Percentiles rank a stretch among this genome's conserved stretches.
These are phyloP conservation scores for Diaporthe eres DNA, from an alignment of 2,329 filamentous ascomycete species.

Conservation along the genomic window DNA sequence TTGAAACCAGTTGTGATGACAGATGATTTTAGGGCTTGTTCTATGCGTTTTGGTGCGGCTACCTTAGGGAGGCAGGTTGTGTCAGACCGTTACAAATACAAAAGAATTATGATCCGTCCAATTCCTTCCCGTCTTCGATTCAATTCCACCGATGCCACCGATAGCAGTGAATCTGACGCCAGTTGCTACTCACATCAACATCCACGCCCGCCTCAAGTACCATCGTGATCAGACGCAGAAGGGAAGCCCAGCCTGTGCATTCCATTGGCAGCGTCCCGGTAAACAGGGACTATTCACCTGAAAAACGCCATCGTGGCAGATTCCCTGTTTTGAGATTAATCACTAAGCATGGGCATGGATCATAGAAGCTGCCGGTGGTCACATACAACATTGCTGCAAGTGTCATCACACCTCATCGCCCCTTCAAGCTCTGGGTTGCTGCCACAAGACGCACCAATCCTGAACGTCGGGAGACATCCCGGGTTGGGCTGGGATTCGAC, in stretches of 20 bases:
- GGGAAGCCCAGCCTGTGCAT: neutral
- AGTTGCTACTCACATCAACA: too few relatives aligned
- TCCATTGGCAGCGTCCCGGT: conserved; percentile 13
- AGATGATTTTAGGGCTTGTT: neutral
- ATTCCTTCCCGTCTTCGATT: neutral
- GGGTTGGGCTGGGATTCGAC: neutral
- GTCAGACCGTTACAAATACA: neutral
- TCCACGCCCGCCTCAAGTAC: neutral
- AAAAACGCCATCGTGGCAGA: conserved; percentile 5
- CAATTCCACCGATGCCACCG: neutral
- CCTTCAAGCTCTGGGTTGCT: neutral
- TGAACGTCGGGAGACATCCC: neutral
- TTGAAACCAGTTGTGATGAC: too few relatives aligned
- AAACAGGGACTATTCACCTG: neutral
- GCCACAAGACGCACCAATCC: neutral
- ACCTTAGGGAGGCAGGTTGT: neutral
- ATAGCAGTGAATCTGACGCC: neutral
- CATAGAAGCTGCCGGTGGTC: neutral
- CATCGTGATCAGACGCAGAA: conserved; percentile 6
- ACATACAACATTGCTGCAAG: conserved; percentile 12
- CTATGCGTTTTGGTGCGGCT: neutral
- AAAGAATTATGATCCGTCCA: neutral
- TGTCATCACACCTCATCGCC: conserved; percentile 17
- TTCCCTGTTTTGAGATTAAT: neutral
- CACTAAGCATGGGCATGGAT: neutral